phyloP scores from a whole-genome alignment of 1,139 yeast species.

The Suhomyces anneliseae region DNA sequence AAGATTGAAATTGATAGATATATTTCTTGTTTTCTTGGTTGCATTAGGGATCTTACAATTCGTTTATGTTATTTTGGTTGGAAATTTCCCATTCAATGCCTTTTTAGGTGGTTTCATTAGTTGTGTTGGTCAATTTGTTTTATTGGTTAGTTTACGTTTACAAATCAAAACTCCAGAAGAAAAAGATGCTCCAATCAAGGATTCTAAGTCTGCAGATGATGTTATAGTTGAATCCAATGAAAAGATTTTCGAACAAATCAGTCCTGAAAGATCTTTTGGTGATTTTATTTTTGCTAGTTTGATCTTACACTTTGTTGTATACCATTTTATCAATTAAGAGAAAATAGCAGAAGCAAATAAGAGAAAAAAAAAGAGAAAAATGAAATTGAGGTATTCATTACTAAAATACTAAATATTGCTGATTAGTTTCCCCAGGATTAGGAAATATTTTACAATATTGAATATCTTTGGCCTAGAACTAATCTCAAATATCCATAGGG shows the following conservation, averaged over 20 bases:
- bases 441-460: too few species aligned
- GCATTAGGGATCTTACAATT: constrained; percentile 77
- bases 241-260: constrained; percentile 49
- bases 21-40: constrained; percentile 73
- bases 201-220: constrained; percentile 14
- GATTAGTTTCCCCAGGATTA: too few species aligned
- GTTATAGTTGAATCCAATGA: constrained; percentile 4
- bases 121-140: constrained; percentile 94
- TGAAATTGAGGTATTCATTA: too few species aligned
- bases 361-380: too few species aligned
- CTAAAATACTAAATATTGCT: too few species aligned
- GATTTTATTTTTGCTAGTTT: constrained; percentile 88
- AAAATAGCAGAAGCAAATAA: neutral
- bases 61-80: constrained; percentile 69
- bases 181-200: constrained; percentile 4
- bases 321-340: constrained; percentile 80
- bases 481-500: too few species aligned
- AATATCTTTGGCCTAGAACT: too few species aligned
- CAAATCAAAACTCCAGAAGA: constrained; percentile 39
- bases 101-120: constrained; percentile 89
- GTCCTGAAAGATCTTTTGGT: constrained; percentile 83
- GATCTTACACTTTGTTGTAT: constrained; percentile 82
- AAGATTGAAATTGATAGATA: constrained; percentile 67
- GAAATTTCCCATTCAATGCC: constrained; percentile 95
- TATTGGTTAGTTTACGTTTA: constrained; percentile 75